Percentiles rank a stretch among this genome's conserved stretches.
phyloP scores from a whole-genome alignment of 345 rosid species.

The Rubroshorea leprosula region DNA sequence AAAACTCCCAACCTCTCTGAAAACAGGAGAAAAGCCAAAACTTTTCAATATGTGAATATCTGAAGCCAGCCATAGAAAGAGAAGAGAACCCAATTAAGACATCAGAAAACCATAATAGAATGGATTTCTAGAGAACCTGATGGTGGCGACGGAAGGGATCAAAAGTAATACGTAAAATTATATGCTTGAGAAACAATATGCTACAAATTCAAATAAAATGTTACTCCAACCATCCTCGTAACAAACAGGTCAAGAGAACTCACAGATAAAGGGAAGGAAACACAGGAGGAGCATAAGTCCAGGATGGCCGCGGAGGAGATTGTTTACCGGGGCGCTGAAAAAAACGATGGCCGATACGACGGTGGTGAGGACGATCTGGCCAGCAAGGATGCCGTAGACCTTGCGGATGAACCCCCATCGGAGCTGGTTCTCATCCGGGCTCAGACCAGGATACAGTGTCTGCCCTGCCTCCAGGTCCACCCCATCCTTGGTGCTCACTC shows the following conservation, averaged over 20 bases:
- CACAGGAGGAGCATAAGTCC: conserved; percentile 69
- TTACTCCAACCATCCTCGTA: neutral
- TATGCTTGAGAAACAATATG: no score
- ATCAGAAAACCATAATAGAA: no score
- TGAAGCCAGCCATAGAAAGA: no score
- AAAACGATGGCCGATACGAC: conserved; percentile 62
- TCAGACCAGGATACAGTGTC: conserved; percentile 71
- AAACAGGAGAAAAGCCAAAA: no score
- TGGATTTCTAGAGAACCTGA: no score
- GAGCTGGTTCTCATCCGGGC: conserved; percentile 79
- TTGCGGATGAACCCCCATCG: conserved; percentile 95
- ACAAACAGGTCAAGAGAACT: conserved; percentile 15
- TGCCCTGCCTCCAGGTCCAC: conserved; percentile 66
- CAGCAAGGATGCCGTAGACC: conserved; percentile 79
- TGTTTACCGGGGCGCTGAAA: conserved; percentile 61
- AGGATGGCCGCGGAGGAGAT: conserved; percentile 56
- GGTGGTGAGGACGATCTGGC: conserved; percentile 81
- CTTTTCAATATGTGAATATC: no score
- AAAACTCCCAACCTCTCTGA: no score
- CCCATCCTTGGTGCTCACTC: conserved; percentile 35
- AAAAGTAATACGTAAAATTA: no score
- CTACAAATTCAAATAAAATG: no score
- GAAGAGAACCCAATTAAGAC: no score
- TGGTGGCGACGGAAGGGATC: no score
- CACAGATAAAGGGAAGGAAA: conserved; percentile 72